phyloP scores from a whole-genome alignment of 306 rosid species.

The Quillaja saponaria region DNA sequence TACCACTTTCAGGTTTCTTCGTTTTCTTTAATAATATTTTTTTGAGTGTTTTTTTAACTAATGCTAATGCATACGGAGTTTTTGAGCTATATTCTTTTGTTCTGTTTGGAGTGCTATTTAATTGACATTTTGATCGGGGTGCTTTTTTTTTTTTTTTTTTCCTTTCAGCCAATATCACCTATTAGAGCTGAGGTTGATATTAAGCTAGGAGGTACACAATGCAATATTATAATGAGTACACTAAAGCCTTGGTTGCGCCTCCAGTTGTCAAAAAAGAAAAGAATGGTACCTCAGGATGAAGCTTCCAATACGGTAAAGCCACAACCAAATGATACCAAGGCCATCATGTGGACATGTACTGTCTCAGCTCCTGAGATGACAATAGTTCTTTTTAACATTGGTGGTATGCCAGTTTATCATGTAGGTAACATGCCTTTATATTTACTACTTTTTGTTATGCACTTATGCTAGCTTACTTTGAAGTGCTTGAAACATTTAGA shows the following conservation, averaged over 20 bases:
- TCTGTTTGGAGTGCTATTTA: conserved; percentile 20
- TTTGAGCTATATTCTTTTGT: neutral
- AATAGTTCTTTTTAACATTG: conserved; percentile 65
- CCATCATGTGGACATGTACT: conserved; percentile 93
- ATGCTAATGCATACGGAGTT: conserved; percentile 7
- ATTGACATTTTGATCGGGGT: conserved; percentile 2
- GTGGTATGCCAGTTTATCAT: conserved; percentile 78
- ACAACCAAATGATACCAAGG: conserved; percentile 57
- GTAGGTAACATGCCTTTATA: conserved; percentile 51
- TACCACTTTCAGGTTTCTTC: too few relatives aligned
- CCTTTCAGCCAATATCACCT: conserved; percentile 66
- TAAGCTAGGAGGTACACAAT: conserved; percentile 88
- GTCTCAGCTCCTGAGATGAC: conserved; percentile 99
- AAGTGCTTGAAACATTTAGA: conserved; percentile 14
- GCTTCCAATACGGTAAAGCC: conserved; percentile 51
- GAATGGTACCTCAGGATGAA: conserved; percentile 70
- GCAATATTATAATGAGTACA: conserved; percentile 84
- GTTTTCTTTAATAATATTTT: neutral
- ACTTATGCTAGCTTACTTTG: conserved; percentile 19
- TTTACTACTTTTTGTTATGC: conserved; percentile 20
- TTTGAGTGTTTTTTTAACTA: too few relatives aligned
- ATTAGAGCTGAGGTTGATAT: conserved; percentile 90
- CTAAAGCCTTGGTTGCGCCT: conserved; percentile 79
- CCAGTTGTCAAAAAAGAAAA: conserved; percentile 67
- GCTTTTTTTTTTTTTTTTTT: conserved; percentile 16